Percentiles rank a stretch among this genome's conserved stretches.
Conservation (phyloP, 176 grass and related monocot species). For the Triticum monococcum region DNA sequence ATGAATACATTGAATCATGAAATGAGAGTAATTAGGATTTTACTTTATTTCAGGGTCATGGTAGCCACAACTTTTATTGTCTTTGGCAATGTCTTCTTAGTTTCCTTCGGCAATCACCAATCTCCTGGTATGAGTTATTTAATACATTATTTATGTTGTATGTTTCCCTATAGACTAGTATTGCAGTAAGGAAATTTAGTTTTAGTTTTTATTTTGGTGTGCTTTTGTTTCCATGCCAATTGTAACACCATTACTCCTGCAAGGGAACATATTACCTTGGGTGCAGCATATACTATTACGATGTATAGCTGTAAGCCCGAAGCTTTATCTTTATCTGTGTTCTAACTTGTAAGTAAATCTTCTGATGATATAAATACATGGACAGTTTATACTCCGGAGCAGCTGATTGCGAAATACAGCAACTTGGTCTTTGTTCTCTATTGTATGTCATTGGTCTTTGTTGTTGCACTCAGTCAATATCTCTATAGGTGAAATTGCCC, state of each 20-base stretch:
- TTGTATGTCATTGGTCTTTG: conserved; percentile 77
- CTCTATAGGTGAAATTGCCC: conserved; percentile 74
- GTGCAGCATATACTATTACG: conserved; percentile 11
- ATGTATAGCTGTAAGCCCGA: neutral
- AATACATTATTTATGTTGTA: conserved; percentile 25
- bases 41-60: conserved; percentile 72
- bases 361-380: conserved; percentile 35
- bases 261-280: neutral
- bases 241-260: neutral
- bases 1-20: conserved; percentile 10
- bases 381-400: conserved; percentile 92
- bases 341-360: conserved; percentile 6
- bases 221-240: neutral
- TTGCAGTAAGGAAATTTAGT: neutral
- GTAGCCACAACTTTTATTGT: conserved; percentile 94
- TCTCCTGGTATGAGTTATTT: conserved; percentile 76
- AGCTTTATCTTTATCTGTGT: neutral
- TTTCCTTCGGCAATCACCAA: conserved; percentile 97
- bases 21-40: conserved; percentile 25
- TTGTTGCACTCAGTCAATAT: conserved; percentile 87
- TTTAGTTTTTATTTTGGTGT: neutral
- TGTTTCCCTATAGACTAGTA: neutral
- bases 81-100: conserved; percentile 91
- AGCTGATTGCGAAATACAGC: conserved; percentile 85
- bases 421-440: conserved; percentile 97